These are phyloP conservation scores for Hanseniaspora mollemarum DNA, from an alignment of 805 yeast genomes.

Conservation along the genomic window DNA sequence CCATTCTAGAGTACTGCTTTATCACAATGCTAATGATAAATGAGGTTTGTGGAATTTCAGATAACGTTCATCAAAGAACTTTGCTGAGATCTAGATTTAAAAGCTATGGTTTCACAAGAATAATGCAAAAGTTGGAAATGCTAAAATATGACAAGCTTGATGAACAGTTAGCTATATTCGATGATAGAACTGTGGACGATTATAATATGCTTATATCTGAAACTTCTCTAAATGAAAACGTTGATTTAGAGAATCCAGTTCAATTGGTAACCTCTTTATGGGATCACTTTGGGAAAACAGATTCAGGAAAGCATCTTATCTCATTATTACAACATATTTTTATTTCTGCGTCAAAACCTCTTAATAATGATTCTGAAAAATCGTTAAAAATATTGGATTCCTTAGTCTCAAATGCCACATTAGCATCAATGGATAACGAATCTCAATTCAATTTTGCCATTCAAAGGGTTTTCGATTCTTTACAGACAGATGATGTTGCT, in stretches of 20 bases:
- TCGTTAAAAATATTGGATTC: slow-evolving; percentile 53
- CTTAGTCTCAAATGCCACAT: slow-evolving; percentile 53
- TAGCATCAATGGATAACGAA: slow-evolving; percentile 40
- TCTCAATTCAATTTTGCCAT: slow-evolving; percentile 71
- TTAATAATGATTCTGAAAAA: slow-evolving; percentile 24
- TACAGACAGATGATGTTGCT: slow-evolving; percentile 84
- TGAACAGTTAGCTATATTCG: slow-evolving; percentile 57
- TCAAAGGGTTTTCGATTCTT: slow-evolving; percentile 59
- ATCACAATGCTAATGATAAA: slow-evolving; percentile 28
- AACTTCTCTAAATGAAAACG: slow-evolving; percentile 25
- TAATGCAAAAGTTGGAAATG: slow-evolving; percentile 37
- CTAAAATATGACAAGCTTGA: slow-evolving; percentile 52
- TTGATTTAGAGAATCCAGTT: slow-evolving; percentile 49
- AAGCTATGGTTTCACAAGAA: slow-evolving; percentile 26
- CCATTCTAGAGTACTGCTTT: slow-evolving; percentile 28
- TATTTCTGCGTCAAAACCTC: slow-evolving; percentile 25
- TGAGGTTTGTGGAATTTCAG: slow-evolving; percentile 25
- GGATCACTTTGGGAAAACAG: slow-evolving; percentile 43
- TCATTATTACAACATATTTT: slow-evolving; percentile 37
- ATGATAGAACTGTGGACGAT: slow-evolving; percentile 33
- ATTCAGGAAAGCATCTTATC: slow-evolving; percentile 39
- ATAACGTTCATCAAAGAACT: slow-evolving; percentile 27
- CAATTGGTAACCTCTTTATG: slow-evolving; percentile 47
- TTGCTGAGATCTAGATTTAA: slow-evolving; percentile 28
- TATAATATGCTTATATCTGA: slow-evolving; percentile 25